Conservation (phyloP, 768 basidiomycete species). For the Neoboletus brunneissimus region DNA sequence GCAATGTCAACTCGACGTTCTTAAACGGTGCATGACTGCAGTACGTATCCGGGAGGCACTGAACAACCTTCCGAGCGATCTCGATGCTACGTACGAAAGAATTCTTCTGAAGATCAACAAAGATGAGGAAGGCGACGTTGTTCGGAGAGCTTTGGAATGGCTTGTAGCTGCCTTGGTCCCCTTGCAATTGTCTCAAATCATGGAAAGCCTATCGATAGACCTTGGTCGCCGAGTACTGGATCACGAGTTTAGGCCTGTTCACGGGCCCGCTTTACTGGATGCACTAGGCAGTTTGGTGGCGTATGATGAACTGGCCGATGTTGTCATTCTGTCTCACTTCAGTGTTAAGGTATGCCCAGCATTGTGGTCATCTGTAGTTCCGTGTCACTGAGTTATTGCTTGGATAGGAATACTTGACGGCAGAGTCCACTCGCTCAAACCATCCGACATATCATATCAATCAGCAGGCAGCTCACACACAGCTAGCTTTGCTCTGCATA, state of each 20-base stretch:
- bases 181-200: neutral
- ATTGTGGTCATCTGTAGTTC: rapidly evolving
- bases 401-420: constrained; percentile 3
- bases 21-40: neutral
- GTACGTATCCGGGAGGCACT: neutral
- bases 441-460: neutral
- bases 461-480: neutral
- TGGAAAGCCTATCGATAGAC: neutral
- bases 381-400: neutral
- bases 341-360: constrained; percentile 1
- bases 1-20: constrained; percentile 1
- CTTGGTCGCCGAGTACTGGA: neutral
- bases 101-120: neutral
- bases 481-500: neutral
- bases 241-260: neutral
- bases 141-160: constrained; percentile 1
- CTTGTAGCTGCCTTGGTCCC: neutral
- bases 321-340: constrained; percentile 1
- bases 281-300: constrained; percentile 4
- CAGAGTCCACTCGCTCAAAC: neutral
- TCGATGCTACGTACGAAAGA: neutral
- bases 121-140: neutral
- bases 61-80: neutral
- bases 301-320: neutral
- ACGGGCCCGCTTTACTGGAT: neutral